phyloP scores from a whole-genome alignment of 805 yeast species.

The Pichia nanzhaoensis region DNA sequence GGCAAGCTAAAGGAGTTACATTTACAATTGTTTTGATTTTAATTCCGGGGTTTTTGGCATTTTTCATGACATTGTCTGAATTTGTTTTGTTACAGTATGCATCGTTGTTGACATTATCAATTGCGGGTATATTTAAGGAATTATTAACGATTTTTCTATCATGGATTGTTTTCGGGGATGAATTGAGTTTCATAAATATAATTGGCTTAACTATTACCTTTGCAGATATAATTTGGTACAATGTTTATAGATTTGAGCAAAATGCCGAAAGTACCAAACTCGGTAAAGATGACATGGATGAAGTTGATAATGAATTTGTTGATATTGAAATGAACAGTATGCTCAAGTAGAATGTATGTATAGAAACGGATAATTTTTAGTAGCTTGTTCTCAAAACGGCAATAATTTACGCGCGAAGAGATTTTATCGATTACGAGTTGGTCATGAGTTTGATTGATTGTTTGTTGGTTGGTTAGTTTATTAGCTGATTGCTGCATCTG shows the following conservation, averaged over 20 bases:
- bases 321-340: slow-evolving; percentile 17
- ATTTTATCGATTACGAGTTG: too few species aligned
- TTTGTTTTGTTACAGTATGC: slow-evolving; percentile 76
- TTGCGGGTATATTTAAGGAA: slow-evolving; percentile 93
- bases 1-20: slow-evolving; percentile 54
- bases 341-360: background rate
- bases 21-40: slow-evolving; percentile 53
- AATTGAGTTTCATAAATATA: slow-evolving; percentile 56
- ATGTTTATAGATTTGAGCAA: slow-evolving; percentile 49
- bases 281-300: background rate
- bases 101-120: slow-evolving; percentile 75
- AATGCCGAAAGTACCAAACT: background rate
- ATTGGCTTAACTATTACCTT: slow-evolving; percentile 72
- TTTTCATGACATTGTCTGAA: slow-evolving; percentile 84
- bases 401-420: too few species aligned
- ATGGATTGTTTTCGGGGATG: slow-evolving; percentile 70
- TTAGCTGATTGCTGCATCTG: too few species aligned
- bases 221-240: slow-evolving; percentile 77
- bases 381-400: too few species aligned
- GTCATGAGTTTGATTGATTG: too few species aligned
- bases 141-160: slow-evolving; percentile 68
- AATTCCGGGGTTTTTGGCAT: slow-evolving; percentile 83
- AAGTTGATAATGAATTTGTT: slow-evolving; percentile 14
- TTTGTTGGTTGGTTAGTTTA: too few species aligned
- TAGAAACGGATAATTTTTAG: background rate